A percentile compares a stretch with the other conserved stretches of the same genome.
These are phyloP conservation scores for Pyricularia sp. DNA, from an alignment of 2,329 filamentous ascomycete species.

Conservation along the genomic window DNA sequence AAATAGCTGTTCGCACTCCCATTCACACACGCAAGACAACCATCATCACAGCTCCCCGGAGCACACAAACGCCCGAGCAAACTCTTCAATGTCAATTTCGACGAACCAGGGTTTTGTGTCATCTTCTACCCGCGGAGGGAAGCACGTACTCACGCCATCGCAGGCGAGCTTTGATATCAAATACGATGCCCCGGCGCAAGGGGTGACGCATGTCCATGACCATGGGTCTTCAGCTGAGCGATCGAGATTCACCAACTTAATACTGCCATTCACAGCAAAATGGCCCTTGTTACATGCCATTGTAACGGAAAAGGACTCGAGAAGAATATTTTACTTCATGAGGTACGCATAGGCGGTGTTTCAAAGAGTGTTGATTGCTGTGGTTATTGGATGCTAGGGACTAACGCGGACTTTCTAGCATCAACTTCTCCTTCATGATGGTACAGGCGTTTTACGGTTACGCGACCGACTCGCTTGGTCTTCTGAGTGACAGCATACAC, in stretches of 20 bases:
- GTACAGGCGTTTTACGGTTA: constrained; percentile 92
- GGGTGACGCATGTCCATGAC: constrained; percentile 12
- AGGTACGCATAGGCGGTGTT: constrained; percentile 38
- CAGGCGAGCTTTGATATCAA: constrained; percentile 15
- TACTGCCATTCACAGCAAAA: constrained; percentile 56
- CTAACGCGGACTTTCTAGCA: constrained; percentile 30
- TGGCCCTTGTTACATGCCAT: constrained; percentile 78
- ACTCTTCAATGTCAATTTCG: neutral
- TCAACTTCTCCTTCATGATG: constrained; percentile 92
- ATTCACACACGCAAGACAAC: constrained; percentile 8
- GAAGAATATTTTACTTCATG: constrained; percentile 96
- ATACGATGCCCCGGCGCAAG: constrained; percentile 16
- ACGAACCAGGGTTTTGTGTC: neutral
- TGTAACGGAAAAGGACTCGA: constrained; percentile 78
- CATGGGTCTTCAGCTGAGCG: constrained; percentile 31
- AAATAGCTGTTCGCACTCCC: constrained; percentile 7
- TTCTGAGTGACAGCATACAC: constrained; percentile 96
- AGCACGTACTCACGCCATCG: constrained; percentile 22
- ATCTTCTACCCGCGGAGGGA: constrained; percentile 17
- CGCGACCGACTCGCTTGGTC: constrained; percentile 78
- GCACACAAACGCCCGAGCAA: constrained; percentile 6
- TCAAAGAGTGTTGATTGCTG: neutral
- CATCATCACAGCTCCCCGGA: constrained; percentile 9
- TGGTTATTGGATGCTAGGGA: neutral
- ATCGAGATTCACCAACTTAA: constrained; percentile 57